Percentiles rank a stretch among this genome's conserved stretches.
These are phyloP conservation scores for Leishmania arabica DNA, from an alignment of 208 protist species.

Conservation along the genomic window DNA sequence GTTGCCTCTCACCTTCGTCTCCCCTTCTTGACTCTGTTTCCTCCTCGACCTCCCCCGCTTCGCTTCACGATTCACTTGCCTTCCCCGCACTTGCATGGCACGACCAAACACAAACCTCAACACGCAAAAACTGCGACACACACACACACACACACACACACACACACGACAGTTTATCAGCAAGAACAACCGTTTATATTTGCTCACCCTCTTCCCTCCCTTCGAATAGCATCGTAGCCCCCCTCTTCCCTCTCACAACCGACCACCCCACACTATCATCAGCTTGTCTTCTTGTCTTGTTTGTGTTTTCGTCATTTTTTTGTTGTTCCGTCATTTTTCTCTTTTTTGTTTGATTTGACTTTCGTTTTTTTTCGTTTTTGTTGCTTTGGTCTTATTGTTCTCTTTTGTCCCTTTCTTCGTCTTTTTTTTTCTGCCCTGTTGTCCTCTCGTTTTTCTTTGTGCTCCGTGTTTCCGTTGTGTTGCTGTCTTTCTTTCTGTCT, in stretches of 20 bases:
- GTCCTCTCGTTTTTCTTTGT: neutral
- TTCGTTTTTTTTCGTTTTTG: neutral
- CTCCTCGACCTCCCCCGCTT: neutral
- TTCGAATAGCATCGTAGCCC: conserved; percentile 6
- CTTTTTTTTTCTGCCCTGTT: neutral
- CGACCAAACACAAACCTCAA: neutral
- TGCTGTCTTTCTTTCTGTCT: neutral
- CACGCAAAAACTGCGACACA: neutral
- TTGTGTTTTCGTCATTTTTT: conserved; percentile 1
- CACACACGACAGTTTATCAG: neutral
- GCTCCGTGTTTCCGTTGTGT: neutral
- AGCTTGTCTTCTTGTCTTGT: conserved; percentile 7
- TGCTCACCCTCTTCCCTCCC: neutral
- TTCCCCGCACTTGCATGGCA: neutral
- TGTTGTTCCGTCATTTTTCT: neutral
- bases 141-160: neutral
- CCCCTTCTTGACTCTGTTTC: conserved; percentile 4
- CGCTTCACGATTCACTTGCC: neutral
- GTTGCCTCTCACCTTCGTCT: neutral
- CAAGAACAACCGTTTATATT: conserved; percentile 7
- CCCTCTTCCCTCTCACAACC: neutral
- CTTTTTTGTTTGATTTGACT: neutral
- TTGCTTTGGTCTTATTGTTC: neutral
- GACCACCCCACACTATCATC: neutral
- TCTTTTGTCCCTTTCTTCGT: neutral